These are phyloP conservation scores for Phaeosphaeriaceae sp. DNA, from an alignment of 2,329 filamentous ascomycete genomes.

Conservation along the genomic window DNA sequence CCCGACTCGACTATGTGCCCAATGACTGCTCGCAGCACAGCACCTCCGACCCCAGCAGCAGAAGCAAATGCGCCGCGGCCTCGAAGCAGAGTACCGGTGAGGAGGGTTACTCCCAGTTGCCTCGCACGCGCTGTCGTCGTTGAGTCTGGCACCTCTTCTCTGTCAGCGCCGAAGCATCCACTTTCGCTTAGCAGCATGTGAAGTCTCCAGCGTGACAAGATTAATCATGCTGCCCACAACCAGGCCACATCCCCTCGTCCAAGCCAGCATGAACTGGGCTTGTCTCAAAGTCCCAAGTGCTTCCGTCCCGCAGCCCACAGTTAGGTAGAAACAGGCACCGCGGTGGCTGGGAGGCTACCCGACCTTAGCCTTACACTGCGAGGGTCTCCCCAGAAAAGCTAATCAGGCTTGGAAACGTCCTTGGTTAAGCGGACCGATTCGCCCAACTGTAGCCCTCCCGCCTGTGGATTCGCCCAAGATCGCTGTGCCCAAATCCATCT, in stretches of 20 bases:
- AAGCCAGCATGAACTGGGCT: not conserved
- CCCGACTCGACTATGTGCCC: slow-evolving; percentile 9
- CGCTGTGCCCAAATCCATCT: slow-evolving; percentile 18
- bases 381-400: slow-evolving; percentile 15
- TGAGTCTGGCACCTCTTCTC: not conserved
- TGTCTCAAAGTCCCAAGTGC: not conserved
- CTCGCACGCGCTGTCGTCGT: not conserved
- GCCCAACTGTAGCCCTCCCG: slow-evolving; percentile 23
- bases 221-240: not conserved
- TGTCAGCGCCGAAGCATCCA: not conserved
- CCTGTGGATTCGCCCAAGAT: slow-evolving; percentile 11
- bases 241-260: not conserved
- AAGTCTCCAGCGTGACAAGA: not conserved
- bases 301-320: not conserved
- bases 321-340: not conserved
- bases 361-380: slow-evolving; percentile 8
- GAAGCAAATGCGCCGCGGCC: slow-evolving; percentile 7
- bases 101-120: not conserved
- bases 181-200: not conserved
- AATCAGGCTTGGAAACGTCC: slow-evolving; percentile 2
- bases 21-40: slow-evolving; percentile 15
- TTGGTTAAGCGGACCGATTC: slow-evolving; percentile 17
- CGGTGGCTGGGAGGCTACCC: not conserved
- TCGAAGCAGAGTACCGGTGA: slow-evolving; percentile 5
- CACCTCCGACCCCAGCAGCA: slow-evolving; percentile 16